Evolutionary conservation across 2,329 filamentous ascomycete species (phyloP).

Genomic region (Kalaharituber pfeilii): DNA sequence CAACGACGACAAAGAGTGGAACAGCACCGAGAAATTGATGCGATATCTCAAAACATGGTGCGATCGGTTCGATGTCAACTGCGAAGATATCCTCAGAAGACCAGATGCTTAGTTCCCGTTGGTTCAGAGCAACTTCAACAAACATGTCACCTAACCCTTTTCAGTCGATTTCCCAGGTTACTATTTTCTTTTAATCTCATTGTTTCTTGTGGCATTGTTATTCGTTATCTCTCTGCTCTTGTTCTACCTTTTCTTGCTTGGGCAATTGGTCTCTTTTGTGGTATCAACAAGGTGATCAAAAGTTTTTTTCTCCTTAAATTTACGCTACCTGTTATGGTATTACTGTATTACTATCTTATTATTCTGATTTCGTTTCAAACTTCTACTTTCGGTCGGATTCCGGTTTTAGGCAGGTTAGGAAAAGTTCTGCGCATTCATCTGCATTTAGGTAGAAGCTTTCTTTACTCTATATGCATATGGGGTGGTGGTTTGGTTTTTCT

Average conservation of each 20-base stretch:
- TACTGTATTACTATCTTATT: not conserved
- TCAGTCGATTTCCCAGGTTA: constrained; percentile 13
- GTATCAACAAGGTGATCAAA: not conserved
- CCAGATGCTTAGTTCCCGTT: constrained; percentile 36
- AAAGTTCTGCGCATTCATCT: not conserved
- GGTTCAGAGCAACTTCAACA: constrained; percentile 16
- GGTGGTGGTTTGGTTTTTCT: not conserved
- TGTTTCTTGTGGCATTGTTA: constrained; percentile 16
- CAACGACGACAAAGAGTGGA: constrained; percentile 72
- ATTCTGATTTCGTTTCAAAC: not conserved
- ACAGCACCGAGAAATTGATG: constrained; percentile 87
- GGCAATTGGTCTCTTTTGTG: constrained; percentile 6
- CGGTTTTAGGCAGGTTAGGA: not conserved
- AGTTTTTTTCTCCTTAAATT: constrained; percentile 2
- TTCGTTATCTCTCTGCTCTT: constrained; percentile 13
- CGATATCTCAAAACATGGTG: constrained; percentile 73
- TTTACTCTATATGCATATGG: not conserved
- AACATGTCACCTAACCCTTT: constrained; percentile 17
- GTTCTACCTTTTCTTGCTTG: constrained; percentile 16
- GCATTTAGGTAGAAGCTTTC: not conserved
- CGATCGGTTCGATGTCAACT: constrained; percentile 89
- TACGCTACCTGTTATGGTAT: not conserved
- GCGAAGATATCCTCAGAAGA: constrained; percentile 62
- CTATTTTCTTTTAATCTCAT: constrained; percentile 14
- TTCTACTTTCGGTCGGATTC: not conserved